Conservation (phyloP, 2,329 filamentous ascomycete species). For the Penicillium sp. region DNA sequence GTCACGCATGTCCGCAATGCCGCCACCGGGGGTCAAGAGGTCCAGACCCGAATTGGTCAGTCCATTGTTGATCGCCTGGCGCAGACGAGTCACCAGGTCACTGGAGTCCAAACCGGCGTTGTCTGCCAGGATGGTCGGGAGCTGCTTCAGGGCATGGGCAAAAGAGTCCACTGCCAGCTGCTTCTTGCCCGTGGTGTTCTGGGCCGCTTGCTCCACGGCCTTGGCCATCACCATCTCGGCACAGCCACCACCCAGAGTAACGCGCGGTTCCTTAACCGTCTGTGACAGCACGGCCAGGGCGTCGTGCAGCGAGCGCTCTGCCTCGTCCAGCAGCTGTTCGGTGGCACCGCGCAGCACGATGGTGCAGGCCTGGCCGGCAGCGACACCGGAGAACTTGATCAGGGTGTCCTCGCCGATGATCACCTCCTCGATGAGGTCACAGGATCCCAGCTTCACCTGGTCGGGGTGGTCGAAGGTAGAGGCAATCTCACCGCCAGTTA, state of each 20-base stretch:
- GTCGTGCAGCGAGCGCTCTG: conserved; percentile 93
- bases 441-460: conserved; percentile 91
- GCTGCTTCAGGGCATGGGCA: conserved; percentile 80
- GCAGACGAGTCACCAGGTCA: conserved; percentile 84
- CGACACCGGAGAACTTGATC: conserved; percentile 95
- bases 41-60: conserved; percentile 91
- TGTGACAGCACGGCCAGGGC: conserved; percentile 94
- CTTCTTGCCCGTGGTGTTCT: conserved; percentile 95
- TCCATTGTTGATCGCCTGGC: conserved; percentile 92
- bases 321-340: conserved; percentile 94
- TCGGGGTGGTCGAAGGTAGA: conserved; percentile 98
- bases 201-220: conserved; percentile 88
- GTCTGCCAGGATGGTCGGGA: conserved; percentile 95
- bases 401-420: conserved; percentile 97
- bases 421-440: conserved; percentile 93
- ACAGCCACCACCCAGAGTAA: conserved; percentile 90
- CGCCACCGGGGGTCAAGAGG: conserved; percentile 82
- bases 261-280: conserved; percentile 90
- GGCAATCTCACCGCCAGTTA: conserved; percentile 95
- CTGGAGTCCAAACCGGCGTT: conserved; percentile 96
- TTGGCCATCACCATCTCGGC: conserved; percentile 99
- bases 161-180: conserved; percentile 91
- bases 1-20: conserved; percentile 93
- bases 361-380: conserved; percentile 90
- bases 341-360: conserved; percentile 95